Base-by-base conservation (phyloP, 2,329 filamentous ascomycete species). In the Rutstroemia sp. region DNA sequence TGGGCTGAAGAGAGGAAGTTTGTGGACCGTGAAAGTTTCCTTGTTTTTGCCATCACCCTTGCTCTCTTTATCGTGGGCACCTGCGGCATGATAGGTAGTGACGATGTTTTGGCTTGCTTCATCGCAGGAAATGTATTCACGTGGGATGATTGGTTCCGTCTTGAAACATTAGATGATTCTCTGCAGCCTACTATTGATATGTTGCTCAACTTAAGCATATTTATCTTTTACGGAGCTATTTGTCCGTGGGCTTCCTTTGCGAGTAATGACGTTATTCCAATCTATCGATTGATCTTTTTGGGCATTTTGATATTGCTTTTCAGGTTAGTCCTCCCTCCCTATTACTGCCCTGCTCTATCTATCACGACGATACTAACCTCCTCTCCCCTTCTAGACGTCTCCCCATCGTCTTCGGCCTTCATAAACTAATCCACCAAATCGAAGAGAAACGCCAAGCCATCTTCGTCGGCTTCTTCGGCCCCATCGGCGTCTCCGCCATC, bases 111-210 rank as follows among this genome's bases (percentile, higher is more conserved):
- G 6, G 91, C 92, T 1, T 95, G 90, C 73, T 96, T 96, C 68
- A 86, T 96, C 64, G 92, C 92, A 2, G 92, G 92, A 1, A 96
- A 95, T 66, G 82, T 82, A 1, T 95, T 96, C 63, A 95, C 89
- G 0, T 92, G 89, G 84, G 91, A 95, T 68, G 90, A 95, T 71
- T 95, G 89, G 90, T 96, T 96, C 72, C 86, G 92, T 0, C 75
- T 92, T 1, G 88, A 95, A 70, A 96, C 92, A 0, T 75, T 87
- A 64, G 92, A 96, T 63, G 92, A 96, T 69, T 92, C 88, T 2
- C 79, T 96, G n/a, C 91, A 96, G 68, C 91, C 91, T 0, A 96
- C 91, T 0, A 88, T 96, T 47, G 91, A 96, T 69, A 95, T 96
- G 90, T 78, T 96, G 2, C 84, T 96, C 57, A 96, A 96, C 68